A percentile compares a stretch with the other conserved stretches of the same genome.
Conservation (phyloP, 805 yeast species). For the Hanseniaspora vineae region DNA sequence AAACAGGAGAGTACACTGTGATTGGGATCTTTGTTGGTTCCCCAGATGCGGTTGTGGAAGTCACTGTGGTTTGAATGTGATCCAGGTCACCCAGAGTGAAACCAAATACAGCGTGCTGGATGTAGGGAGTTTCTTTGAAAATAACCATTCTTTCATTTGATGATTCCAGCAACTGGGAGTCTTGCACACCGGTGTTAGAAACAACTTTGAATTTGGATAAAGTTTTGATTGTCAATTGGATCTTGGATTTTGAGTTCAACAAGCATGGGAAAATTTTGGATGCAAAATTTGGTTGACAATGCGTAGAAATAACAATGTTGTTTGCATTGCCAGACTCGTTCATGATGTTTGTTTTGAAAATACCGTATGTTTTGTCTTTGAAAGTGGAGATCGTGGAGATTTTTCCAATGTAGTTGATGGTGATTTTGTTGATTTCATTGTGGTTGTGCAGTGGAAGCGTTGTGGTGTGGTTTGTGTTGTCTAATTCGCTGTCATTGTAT, state of each 20-base stretch:
- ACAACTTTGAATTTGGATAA: conserved; percentile 33
- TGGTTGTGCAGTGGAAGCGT: conserved; percentile 6
- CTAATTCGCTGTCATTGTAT: conserved; percentile 16
- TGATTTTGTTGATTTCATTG: conserved; percentile 3
- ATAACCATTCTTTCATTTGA: conserved; percentile 21
- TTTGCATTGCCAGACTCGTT: conserved; percentile 38
- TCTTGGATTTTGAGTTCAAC: conserved; percentile 37
- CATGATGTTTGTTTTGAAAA: conserved; percentile 54
- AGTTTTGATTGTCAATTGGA: conserved; percentile 38
- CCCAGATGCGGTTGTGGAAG: not conserved
- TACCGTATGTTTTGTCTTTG: conserved; percentile 46
- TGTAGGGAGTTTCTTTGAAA: conserved; percentile 44
- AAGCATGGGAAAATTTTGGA: conserved; percentile 53
- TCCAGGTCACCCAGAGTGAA: conserved; percentile 61
- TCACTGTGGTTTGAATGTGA: conserved; percentile 27
- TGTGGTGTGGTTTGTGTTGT: conserved; percentile 11
- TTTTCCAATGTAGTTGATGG: conserved; percentile 33
- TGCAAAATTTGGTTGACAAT: conserved; percentile 58
- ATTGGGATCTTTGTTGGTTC: conserved; percentile 27
- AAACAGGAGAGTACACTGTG: conserved; percentile 40
- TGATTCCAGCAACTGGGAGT: too few relatives aligned
- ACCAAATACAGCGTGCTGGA: conserved; percentile 53
- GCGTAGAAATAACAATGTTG: conserved; percentile 50
- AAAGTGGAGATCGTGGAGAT: conserved; percentile 37
- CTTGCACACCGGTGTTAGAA: conserved; percentile 31